These are phyloP conservation scores for Cryptococcus sp. DNA, from an alignment of 1,284 basidiomycete genomes.

Conservation along the genomic window DNA sequence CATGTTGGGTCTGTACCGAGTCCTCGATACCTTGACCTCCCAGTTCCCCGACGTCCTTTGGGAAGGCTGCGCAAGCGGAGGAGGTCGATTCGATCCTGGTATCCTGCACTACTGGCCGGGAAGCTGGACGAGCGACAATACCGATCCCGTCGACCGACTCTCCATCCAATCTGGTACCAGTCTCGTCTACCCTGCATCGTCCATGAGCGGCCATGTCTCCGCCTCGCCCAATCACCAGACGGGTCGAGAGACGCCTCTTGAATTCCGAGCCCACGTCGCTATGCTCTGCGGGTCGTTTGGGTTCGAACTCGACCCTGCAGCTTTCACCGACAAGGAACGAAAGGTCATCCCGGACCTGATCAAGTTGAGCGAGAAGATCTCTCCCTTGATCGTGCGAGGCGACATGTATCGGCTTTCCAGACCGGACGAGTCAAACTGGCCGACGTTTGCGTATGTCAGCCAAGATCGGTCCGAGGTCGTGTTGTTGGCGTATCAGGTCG, in stretches of 20 bases:
- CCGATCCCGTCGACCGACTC: conserved; percentile 31
- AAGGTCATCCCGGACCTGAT: conserved; percentile 18
- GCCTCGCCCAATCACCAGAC: conserved; percentile 33
- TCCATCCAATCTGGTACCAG: conserved; percentile 32
- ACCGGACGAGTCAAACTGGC: conserved; percentile 25
- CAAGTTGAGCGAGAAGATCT: conserved; percentile 18
- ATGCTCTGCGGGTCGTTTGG: conserved; percentile 40
- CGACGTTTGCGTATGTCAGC: conserved; percentile 21
- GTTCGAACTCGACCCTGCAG: conserved; percentile 31
- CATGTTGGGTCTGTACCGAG: conserved; percentile 35
- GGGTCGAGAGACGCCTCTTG: conserved; percentile 23
- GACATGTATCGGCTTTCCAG: conserved; percentile 25
- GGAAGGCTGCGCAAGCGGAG: conserved; percentile 37
- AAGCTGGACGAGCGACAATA: conserved; percentile 34
- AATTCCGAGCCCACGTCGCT: conserved; percentile 39
- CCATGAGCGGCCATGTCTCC: conserved; percentile 32
- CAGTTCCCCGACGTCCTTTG: conserved; percentile 32
- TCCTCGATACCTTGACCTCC: conserved; percentile 25
- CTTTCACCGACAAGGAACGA: conserved; percentile 17
- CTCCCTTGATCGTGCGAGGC: conserved; percentile 25
- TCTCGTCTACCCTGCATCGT: conserved; percentile 27
- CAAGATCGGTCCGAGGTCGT: conserved; percentile 12
- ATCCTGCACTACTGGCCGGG: conserved; percentile 33
- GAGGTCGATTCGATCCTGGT: conserved; percentile 34
- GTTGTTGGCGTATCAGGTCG: conserved; percentile 16